A percentile compares a stretch with the other conserved stretches of the same genome.
These are phyloP conservation scores for Glaciozyma antarctica DNA, from an alignment of 768 basidiomycete genomes.

Conservation along the genomic window DNA sequence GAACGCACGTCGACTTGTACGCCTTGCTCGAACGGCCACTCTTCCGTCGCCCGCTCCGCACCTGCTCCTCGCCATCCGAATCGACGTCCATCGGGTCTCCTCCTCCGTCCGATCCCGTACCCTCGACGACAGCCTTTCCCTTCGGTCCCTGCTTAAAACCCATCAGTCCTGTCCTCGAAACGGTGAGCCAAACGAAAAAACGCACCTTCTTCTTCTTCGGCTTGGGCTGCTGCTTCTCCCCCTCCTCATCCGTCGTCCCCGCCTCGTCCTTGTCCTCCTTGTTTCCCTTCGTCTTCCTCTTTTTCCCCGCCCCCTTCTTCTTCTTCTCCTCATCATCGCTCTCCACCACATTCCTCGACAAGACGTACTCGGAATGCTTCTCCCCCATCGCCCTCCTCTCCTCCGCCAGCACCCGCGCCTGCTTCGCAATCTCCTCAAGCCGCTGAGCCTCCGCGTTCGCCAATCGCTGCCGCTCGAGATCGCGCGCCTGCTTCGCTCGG, in stretches of 20 bases:
- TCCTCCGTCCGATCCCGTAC: not conserved
- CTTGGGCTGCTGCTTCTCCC: slow-evolving; percentile 40
- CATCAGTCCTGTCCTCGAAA: not conserved
- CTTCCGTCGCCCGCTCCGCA: slow-evolving; percentile 3
- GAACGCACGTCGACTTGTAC: slow-evolving; percentile 1
- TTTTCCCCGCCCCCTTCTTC: slow-evolving; percentile 41
- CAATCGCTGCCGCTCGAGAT: slow-evolving; percentile 62
- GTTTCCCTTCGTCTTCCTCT: slow-evolving; percentile 41
- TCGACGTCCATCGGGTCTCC: slow-evolving; percentile 1
- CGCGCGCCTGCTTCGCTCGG: slow-evolving; percentile 62
- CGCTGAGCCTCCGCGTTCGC: slow-evolving; percentile 53
- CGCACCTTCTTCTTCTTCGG: slow-evolving; percentile 39
- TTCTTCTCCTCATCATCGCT: slow-evolving; percentile 66
- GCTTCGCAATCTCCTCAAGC: slow-evolving; percentile 55
- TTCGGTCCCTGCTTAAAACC: not conserved
- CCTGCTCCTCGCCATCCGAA: slow-evolving; percentile 14
- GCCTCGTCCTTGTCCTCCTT: slow-evolving; percentile 19
- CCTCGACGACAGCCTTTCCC: not conserved
- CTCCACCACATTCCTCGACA: slow-evolving; percentile 56
- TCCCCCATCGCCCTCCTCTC: slow-evolving; percentile 65
- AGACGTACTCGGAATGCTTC: slow-evolving; percentile 68
- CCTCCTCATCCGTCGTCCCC: slow-evolving; percentile 28
- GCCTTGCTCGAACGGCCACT: not conserved
- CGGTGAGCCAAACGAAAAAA: not conserved
- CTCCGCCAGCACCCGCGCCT: slow-evolving; percentile 70